Evolutionary conservation across 1,139 yeast species (phyloP), one percentile per base, ranked within the genome.

Genomic region (Lodderomyces jiufengensis): DNA sequence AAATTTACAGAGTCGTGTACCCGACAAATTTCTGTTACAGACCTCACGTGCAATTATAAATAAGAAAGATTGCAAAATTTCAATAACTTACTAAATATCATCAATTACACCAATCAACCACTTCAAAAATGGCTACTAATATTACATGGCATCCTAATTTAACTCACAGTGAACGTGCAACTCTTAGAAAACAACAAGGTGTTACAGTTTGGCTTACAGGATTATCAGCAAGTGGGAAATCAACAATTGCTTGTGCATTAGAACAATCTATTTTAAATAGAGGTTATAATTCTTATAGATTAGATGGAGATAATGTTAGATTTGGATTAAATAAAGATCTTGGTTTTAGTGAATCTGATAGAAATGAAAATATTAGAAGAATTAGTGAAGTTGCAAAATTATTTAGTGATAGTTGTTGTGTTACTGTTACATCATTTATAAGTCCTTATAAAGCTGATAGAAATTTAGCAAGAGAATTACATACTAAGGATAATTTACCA

Each of bases 151-250:
- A 90, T 65, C 79, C 78, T 46, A 92, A 94, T 55, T 71, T 90
- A 50, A 81, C 94, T 23, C 88, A 84, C 61, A 78, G 71, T 15
- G 96, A 90, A 64, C 83, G 97, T 53, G 61, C 76, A 32, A 63
- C 58, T 20, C 66, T 85, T 41, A 78, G 87, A 47, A 80, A 81
- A 44, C 97, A 90, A 66, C 74, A 74, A 44, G 97, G 97, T 34
- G 82, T 85, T 42, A 90, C 97, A 16, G 72, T 90, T 29, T 90
- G 97, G 97, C 73, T 90, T 51, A 90, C 97, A 9, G 97, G 97
- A 3, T 73, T 90, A 47, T 84, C 95, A 43, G 97, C 97, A 6
- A 83, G 95, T 37, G 97, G 97, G 43, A 90, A 90, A 61, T 81
- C 92, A 52, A 90, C 97, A 37, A 84, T 90, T 55, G 97, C 97